phyloP scores from a whole-genome alignment of 257 asterid species.

The Gentiana macrophylla region DNA sequence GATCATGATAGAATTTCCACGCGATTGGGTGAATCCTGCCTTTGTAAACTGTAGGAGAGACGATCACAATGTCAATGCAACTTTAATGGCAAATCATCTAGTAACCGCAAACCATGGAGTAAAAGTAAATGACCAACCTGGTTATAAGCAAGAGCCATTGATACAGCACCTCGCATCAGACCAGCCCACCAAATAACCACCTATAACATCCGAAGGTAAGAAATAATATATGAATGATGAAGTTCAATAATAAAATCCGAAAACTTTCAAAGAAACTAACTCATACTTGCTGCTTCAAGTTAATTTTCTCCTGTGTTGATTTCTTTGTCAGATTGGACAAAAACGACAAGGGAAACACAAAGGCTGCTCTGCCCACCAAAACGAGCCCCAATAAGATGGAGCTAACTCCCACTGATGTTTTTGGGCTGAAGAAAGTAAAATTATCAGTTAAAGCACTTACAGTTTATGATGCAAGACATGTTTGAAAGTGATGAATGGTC shows the following conservation, averaged over 20 bases:
- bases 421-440: conserved; percentile 41
- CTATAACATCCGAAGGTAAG: conserved; percentile 29
- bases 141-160: conserved; percentile 99
- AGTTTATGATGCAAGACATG: neutral
- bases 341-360: conserved; percentile 85
- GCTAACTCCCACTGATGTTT: conserved; percentile 57
- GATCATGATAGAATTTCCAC: conserved; percentile 71
- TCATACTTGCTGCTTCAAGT: conserved; percentile 69
- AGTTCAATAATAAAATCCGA: neutral
- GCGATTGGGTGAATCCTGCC: conserved; percentile 61
- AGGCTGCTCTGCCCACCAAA: conserved; percentile 91
- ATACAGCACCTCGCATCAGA: conserved; percentile 98
- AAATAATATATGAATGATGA: conserved; percentile 5
- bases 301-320: conserved; percentile 43
- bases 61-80: no score
- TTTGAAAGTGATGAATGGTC: neutral
- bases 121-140: conserved; percentile 39
- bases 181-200: conserved; percentile 98
- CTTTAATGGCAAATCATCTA: no score
- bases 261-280: conserved; percentile 5
- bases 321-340: conserved; percentile 85
- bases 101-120: neutral
- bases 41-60: conserved; percentile 57
- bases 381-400: conserved; percentile 74
- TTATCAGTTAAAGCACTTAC: no score